Base-by-base conservation (phyloP, 495 filamentous ascomycete species). In the Aspergillus nidulans region DNA sequence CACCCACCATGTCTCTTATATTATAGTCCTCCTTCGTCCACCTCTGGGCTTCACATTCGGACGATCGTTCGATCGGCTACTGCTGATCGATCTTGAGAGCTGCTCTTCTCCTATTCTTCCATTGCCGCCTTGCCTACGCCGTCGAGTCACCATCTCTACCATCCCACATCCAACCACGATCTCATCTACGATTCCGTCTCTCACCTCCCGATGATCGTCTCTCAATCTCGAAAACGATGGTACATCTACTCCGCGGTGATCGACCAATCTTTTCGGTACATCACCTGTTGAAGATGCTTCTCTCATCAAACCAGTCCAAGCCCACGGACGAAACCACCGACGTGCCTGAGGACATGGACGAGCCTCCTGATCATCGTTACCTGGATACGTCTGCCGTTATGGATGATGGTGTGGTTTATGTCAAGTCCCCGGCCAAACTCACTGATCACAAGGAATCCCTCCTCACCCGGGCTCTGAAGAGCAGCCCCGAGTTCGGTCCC, bases 391-490 rank as follows among this genome's bases (percentile, higher is more conserved):
- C 62, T 23, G 65, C 59, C 40, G 60, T 65, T 47, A 55, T 63
- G 49, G 62, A 73, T 49, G 66, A 72, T 18, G 66, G 67, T 20
- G 48, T 67, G 3, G 56, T 69, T 52, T 73, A 71, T 52, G 55
- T 71, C 55, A 74, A 75, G 56, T 70, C 77, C 1, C 63, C 70
- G 8, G 60, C 72, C 20, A 46, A 60, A 30, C 69, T 72, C 34
- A 57, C 54, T 21, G 77, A 83, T 36, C 80, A 77, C 16, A 83
- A 86, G 54, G 81, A 87, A 63, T 94, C 90, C 7, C 80, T 95
- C 45, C 77, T 95, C 55, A 95, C 89, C 16, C 85, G 83, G 65
- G 90, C 88, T 19, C 78, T 95, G 43, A 81, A 85, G 63, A 84
- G 74, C 56, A 82, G 80, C 53, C 82, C 86, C 3, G 83, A 85